A percentile compares a stretch with the other conserved stretches of the same genome.
Conservation (phyloP, 2,329 filamentous ascomycete species). For the Fusarium oxysporum region DNA sequence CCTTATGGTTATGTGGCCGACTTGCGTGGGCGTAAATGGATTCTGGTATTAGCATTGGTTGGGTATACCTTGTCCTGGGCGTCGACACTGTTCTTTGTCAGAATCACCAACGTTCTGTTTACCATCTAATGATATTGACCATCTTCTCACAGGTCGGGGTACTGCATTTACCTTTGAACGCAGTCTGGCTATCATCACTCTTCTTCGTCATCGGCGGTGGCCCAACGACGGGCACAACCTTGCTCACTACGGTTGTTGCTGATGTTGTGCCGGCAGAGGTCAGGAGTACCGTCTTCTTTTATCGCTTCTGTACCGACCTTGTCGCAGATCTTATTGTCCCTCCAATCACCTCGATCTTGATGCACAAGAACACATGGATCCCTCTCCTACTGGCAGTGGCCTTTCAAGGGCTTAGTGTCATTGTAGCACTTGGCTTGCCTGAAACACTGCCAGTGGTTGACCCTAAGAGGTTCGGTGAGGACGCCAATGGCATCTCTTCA, state of each 20-base stretch:
- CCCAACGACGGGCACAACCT: constrained; percentile 3
- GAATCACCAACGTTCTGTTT: neutral
- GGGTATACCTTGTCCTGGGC: constrained; percentile 5
- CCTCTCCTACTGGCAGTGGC: constrained; percentile 1
- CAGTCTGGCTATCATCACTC: neutral
- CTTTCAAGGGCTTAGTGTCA: constrained; percentile 1
- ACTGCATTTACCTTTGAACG: neutral
- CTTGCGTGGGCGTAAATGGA: constrained; percentile 3
- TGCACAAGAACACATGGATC: constrained; percentile 4
- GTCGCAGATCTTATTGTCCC: neutral
- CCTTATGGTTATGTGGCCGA: neutral
- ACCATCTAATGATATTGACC: neutral
- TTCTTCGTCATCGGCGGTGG: constrained; percentile 2
- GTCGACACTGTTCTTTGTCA: neutral
- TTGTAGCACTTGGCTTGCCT: neutral
- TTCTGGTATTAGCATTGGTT: neutral
- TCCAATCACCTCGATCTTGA: neutral
- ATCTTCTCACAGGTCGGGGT: neutral
- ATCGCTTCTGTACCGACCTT: constrained; percentile 4
- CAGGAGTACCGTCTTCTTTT: constrained; percentile 4
- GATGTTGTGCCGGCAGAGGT: neutral
- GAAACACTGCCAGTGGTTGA: neutral
- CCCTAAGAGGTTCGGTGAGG: neutral
- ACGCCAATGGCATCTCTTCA: neutral
- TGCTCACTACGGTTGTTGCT: constrained; percentile 6